These are phyloP conservation scores for Physcomitrium patens DNA, from an alignment of 225 moss, liverwort and hornwort species.

Conservation along the genomic window DNA sequence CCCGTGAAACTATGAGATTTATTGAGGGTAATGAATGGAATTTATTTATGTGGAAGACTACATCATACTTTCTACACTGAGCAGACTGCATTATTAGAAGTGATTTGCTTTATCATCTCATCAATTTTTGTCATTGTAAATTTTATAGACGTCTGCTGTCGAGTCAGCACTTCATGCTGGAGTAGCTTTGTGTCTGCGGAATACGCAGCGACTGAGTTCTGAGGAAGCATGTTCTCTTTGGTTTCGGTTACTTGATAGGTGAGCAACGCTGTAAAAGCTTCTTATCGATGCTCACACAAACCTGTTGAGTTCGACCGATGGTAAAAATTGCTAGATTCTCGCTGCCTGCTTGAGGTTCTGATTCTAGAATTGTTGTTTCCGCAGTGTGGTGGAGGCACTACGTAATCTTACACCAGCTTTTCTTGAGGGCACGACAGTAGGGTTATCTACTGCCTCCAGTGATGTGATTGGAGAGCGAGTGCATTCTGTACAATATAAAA, in stretches of 20 bases:
- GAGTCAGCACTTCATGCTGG: conserved; percentile 46
- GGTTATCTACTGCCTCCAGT: background rate
- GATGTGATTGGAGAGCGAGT: background rate
- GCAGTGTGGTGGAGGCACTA: conserved; percentile 26
- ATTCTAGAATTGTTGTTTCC: background rate
- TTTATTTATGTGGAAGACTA: too few relatives aligned
- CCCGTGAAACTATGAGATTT: too few relatives aligned
- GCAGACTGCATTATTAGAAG: background rate
- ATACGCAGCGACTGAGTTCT: conserved; percentile 53
- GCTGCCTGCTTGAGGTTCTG: background rate
- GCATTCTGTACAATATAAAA: background rate
- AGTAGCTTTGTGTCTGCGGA: conserved; percentile 61
- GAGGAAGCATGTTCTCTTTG: conserved; percentile 61
- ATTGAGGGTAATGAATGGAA: too few relatives aligned
- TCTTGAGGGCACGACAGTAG: background rate
- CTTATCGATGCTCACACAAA: background rate
- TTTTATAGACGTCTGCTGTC: conserved; percentile 40
- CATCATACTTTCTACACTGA: too few relatives aligned
- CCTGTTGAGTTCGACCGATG: background rate
- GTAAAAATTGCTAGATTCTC: background rate
- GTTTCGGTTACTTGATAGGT: conserved; percentile 76
- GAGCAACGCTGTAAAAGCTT: background rate
- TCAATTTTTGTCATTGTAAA: background rate
- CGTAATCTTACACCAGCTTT: background rate
- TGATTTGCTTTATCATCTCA: background rate